Conservation (phyloP, 192 early-diverging fungal genomes). For the Fimicolochytrium jonesii region DNA sequence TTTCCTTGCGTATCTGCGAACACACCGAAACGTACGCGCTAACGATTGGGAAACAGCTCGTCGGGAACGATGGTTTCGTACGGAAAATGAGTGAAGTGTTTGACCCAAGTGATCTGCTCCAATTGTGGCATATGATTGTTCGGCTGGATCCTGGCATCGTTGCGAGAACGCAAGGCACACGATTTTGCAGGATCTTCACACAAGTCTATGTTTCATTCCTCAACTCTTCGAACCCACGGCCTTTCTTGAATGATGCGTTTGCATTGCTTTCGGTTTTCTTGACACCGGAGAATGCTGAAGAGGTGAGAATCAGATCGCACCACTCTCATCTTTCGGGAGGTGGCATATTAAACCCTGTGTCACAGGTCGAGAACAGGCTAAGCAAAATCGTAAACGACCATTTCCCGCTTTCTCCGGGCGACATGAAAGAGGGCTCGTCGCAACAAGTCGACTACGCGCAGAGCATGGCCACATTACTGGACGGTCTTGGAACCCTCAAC, state of each 20-base stretch:
- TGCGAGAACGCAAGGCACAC: background rate
- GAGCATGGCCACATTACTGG: conserved; percentile 50
- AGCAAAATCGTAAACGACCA: conserved; percentile 42
- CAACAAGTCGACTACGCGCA: conserved; percentile 48
- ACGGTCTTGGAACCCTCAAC: conserved; percentile 34
- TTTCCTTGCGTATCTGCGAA: too few species aligned
- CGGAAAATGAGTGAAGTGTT: background rate
- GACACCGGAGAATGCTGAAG: background rate
- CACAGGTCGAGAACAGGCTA: conserved; percentile 40
- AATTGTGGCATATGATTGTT: conserved; percentile 49
- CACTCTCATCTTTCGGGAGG: too few species aligned
- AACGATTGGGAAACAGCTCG: too few species aligned
- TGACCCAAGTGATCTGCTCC: conserved; percentile 22
- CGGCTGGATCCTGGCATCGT: conserved; percentile 5
- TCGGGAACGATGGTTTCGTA: background rate
- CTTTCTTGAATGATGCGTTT: background rate
- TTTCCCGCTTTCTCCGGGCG: conserved; percentile 37
- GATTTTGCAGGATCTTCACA: background rate
- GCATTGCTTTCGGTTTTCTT: conserved; percentile 3
- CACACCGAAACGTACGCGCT: too few species aligned
- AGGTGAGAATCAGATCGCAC: too few species aligned
- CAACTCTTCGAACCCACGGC: background rate
- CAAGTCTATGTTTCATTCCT: background rate
- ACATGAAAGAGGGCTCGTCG: conserved; percentile 5
- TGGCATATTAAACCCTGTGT: too few species aligned